phyloP scores from a whole-genome alignment of 1,284 basidiomycete genomes.

The Erythrobasidium hasegawianum region DNA sequence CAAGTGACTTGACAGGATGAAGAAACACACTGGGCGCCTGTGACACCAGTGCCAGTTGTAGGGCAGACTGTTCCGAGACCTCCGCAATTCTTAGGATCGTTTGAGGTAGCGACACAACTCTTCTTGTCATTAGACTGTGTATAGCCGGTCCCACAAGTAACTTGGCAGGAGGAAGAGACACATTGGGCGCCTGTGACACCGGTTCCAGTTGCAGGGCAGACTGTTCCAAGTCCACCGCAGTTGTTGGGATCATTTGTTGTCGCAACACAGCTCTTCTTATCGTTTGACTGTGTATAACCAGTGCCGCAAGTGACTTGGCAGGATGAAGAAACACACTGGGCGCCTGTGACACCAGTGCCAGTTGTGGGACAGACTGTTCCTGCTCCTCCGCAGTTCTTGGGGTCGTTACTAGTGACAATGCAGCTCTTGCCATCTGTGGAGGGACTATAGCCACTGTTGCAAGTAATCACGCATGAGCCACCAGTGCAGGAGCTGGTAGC shows the following conservation, averaged over 20 bases:
- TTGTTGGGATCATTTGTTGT: conserved; percentile 26
- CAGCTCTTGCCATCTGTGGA: conserved; percentile 24
- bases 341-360: too few species aligned
- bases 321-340: too few species aligned
- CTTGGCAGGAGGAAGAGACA: too few species aligned
- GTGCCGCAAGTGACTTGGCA: too few species aligned
- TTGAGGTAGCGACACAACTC: conserved; percentile 8
- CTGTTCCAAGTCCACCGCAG: conserved; percentile 31
- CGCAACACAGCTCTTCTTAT: conserved; percentile 12
- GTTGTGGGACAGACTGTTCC: not conserved
- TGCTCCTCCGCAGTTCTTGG: conserved; percentile 18
- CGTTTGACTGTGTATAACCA: conserved; percentile 27
- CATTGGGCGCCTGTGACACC: too few species aligned
- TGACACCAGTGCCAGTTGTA: conserved; percentile 10
- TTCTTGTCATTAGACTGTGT: conserved; percentile 14
- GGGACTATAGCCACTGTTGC: conserved; percentile 14
- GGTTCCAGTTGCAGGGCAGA: too few species aligned
- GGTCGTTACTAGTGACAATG: conserved; percentile 5
- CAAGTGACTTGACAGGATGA: conserved; percentile 34
- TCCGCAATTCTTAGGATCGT: conserved; percentile 33
- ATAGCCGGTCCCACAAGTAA: too few species aligned
- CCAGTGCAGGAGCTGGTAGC: too few species aligned
- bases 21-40: conserved; percentile 23
- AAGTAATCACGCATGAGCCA: too few species aligned
- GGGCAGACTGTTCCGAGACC: conserved; percentile 33